These are phyloP conservation scores for Colletotrichum plurivorum DNA, from an alignment of 2,329 filamentous ascomycete species.

Conservation along the genomic window DNA sequence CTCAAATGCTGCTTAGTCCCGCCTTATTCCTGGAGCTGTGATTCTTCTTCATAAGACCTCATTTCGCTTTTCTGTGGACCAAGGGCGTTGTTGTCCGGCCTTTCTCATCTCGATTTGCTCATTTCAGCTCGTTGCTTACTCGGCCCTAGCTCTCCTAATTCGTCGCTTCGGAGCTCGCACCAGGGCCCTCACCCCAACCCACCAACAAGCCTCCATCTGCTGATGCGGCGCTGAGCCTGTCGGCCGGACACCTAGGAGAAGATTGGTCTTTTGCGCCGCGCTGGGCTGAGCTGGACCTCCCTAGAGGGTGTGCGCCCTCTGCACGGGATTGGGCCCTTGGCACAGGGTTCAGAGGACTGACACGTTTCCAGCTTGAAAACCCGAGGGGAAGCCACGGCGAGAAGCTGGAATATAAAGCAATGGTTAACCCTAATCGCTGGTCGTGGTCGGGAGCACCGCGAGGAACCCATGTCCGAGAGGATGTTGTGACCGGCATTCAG, in stretches of 20 bases:
- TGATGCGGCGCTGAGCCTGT: constrained; percentile 4
- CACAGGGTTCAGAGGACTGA: not conserved
- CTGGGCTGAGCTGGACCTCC: constrained; percentile 20
- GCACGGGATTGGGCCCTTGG: constrained; percentile 23
- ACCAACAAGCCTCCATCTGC: constrained; percentile 9
- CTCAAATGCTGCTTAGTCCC: constrained; percentile 1
- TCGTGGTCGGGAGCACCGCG: constrained; percentile 35
- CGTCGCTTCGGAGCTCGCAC: constrained; percentile 20
- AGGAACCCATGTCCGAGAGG: constrained; percentile 6
- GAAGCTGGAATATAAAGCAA: constrained; percentile 20
- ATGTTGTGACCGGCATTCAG: constrained; percentile 14
- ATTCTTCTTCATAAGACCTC: constrained; percentile 8
- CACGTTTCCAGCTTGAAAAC: not conserved
- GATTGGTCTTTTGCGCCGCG: not conserved
- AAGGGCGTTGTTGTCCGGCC: not conserved
- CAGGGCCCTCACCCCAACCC: not conserved
- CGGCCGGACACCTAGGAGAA: not conserved
- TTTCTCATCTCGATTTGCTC: constrained; percentile 3
- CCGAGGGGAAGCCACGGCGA: not conserved
- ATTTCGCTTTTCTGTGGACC: constrained; percentile 12
- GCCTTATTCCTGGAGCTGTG: constrained; percentile 14
- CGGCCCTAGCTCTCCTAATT: constrained; percentile 17
- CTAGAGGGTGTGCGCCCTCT: constrained; percentile 12
- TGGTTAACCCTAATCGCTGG: constrained; percentile 35
- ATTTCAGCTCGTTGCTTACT: constrained; percentile 19